Evolutionary conservation across 345 rosid genomes (phyloP).

Genomic region (Eucalyptus tenuipes): DNA sequence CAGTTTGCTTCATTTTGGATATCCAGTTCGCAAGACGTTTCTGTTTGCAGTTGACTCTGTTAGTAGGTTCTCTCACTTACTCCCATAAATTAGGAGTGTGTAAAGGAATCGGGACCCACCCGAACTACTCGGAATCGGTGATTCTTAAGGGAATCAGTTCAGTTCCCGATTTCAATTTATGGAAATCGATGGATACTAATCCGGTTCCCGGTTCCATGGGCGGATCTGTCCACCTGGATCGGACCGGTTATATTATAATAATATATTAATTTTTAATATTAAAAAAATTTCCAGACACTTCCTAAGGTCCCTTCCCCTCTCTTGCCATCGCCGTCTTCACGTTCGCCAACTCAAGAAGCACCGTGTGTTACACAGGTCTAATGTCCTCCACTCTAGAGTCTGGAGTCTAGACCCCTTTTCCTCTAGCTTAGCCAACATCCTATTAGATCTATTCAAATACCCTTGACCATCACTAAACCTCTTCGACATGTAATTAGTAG

Average conservation of each 20-base stretch:
- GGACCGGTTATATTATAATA: too few relatives aligned
- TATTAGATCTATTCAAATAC: conserved; percentile 69
- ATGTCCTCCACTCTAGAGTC: conserved; percentile 26
- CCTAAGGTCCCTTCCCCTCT: conserved; percentile 78
- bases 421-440: conserved; percentile 46
- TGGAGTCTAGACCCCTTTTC: conserved; percentile 10
- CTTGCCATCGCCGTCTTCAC: conserved; percentile 80
- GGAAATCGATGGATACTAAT: rapidly evolving
- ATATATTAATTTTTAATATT: too few relatives aligned
- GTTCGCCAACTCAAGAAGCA: conserved; percentile 67
- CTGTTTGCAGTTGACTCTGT: too few relatives aligned
- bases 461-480: conserved; percentile 72
- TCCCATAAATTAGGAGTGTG: background rate
- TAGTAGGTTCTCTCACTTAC: too few relatives aligned
- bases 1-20: too few relatives aligned
- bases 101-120: too few relatives aligned
- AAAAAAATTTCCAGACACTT: conserved; percentile 53
- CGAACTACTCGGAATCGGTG: too few relatives aligned
- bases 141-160: too few relatives aligned
- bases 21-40: too few relatives aligned
- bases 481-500: conserved; percentile 48
- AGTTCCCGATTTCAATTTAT: too few relatives aligned
- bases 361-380: conserved; percentile 58
- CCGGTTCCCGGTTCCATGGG: too few relatives aligned
- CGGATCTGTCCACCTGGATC: too few relatives aligned